Conservation (phyloP, 2,329 filamentous ascomycete species). For the Ophiostoma triangulosporum region DNA sequence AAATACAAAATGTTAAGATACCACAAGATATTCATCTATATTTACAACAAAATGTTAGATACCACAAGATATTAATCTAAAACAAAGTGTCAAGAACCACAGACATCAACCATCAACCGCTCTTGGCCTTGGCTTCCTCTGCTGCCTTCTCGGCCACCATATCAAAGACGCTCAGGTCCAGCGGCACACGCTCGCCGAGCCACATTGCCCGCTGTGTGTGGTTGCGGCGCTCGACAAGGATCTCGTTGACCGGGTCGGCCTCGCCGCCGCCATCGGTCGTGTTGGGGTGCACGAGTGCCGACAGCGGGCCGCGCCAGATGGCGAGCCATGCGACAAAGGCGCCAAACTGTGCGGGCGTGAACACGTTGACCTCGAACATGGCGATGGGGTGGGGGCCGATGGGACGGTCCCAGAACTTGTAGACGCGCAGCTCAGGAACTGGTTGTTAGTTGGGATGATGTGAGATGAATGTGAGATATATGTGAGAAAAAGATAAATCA, state of each 20-base stretch:
- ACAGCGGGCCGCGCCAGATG: slow-evolving; percentile 68
- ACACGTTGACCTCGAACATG: slow-evolving; percentile 89
- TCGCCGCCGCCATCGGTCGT: slow-evolving; percentile 34
- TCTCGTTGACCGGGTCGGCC: slow-evolving; percentile 14
- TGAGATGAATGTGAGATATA: not conserved
- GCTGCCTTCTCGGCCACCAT: slow-evolving; percentile 14
- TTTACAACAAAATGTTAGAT: too few species aligned
- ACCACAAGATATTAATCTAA: too few species aligned
- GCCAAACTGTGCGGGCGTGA: slow-evolving; percentile 76
- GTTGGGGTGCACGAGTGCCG: slow-evolving; percentile 72
- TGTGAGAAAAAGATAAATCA: not conserved
- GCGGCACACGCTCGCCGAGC: slow-evolving; percentile 53
- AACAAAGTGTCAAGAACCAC: not conserved
- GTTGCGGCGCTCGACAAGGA: slow-evolving; percentile 32
- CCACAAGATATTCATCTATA: too few species aligned
- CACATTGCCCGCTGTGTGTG: slow-evolving; percentile 59
- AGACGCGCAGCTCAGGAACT: slow-evolving; percentile 80
- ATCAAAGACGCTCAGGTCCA: slow-evolving; percentile 42
- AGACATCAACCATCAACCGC: not conserved
- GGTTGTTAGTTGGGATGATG: not conserved
- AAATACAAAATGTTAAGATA: too few species aligned
- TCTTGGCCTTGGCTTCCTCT: not conserved
- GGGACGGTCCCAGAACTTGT: slow-evolving; percentile 61
- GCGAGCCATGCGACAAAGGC: slow-evolving; percentile 79
- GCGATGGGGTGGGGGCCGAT: slow-evolving; percentile 70